These are phyloP conservation scores for Candida dubliniensis DNA, from an alignment of 1,139 yeast species.

Conservation along the genomic window DNA sequence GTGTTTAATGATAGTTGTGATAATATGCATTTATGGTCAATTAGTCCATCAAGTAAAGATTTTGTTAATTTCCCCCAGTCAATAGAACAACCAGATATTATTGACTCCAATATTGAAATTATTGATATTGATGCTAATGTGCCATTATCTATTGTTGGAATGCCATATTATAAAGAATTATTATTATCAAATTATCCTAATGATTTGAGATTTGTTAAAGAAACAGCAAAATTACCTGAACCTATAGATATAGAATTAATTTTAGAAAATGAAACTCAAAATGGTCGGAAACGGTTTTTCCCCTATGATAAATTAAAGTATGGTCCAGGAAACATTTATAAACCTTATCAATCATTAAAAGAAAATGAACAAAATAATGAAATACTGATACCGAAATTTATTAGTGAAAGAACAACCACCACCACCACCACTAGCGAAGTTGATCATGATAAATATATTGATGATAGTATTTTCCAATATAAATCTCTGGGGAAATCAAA, in stretches of 20 bases:
- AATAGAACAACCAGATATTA: slow-evolving; percentile 50
- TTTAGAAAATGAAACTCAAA: slow-evolving; percentile 20
- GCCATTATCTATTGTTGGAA: slow-evolving; percentile 73
- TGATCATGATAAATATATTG: slow-evolving; percentile 12
- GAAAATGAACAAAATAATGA: slow-evolving; percentile 17
- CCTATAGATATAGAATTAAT: slow-evolving; percentile 40
- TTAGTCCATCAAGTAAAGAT: slow-evolving; percentile 34
- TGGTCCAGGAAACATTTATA: slow-evolving; percentile 52
- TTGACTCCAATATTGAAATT: slow-evolving; percentile 24
- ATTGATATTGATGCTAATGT: slow-evolving; percentile 39
- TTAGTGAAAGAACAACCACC: slow-evolving; percentile 57
- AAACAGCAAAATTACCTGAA: slow-evolving; percentile 51
- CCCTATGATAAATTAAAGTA: slow-evolving; percentile 58
- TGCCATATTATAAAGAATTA: slow-evolving; percentile 83
- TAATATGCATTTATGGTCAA: slow-evolving; percentile 75
- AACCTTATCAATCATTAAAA: slow-evolving; percentile 47
- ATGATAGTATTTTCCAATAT: slow-evolving; percentile 31
- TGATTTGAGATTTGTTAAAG: slow-evolving; percentile 56
- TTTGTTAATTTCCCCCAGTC: slow-evolving; percentile 50
- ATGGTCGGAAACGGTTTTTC: slow-evolving; percentile 19
- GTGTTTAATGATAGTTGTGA: slow-evolving; percentile 68
- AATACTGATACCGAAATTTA: slow-evolving; percentile 56
- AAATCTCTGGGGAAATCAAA: slow-evolving; percentile 17
- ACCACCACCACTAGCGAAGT: slow-evolving; percentile 7
- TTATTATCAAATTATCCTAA: slow-evolving; percentile 80